phyloP scores from a whole-genome alignment of 2,329 filamentous ascomycete species.

The Aspergillus sp. region DNA sequence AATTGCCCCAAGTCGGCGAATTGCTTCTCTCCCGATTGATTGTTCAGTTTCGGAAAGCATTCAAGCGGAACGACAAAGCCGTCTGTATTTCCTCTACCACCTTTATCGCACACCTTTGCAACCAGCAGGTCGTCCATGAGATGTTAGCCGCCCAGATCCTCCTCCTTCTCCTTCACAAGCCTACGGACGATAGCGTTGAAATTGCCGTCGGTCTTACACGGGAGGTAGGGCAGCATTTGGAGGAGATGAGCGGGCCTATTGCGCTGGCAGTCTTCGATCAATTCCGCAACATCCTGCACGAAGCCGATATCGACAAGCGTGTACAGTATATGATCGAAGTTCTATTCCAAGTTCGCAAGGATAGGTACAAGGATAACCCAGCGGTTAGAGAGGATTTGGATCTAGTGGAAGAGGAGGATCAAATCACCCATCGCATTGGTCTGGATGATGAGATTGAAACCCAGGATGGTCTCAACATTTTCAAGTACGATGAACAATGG shows the following conservation, averaged over 20 bases:
- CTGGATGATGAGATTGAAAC: slow-evolving; percentile 79
- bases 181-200: slow-evolving; percentile 94
- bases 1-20: slow-evolving; percentile 90
- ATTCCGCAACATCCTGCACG: slow-evolving; percentile 89
- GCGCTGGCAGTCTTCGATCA: slow-evolving; percentile 89
- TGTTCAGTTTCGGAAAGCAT: slow-evolving; percentile 89
- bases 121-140: slow-evolving; percentile 92
- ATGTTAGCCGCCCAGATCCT: slow-evolving; percentile 89
- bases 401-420: slow-evolving; percentile 93
- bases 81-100: slow-evolving; percentile 90
- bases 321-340: slow-evolving; percentile 99
- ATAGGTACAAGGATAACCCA: slow-evolving; percentile 92
- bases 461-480: slow-evolving; percentile 85
- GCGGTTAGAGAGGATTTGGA: slow-evolving; percentile 88
- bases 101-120: slow-evolving; percentile 91
- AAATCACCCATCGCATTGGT: slow-evolving; percentile 82
- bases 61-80: slow-evolving; percentile 93
- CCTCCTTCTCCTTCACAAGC: slow-evolving; percentile 84
- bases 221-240: slow-evolving; percentile 87
- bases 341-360: slow-evolving; percentile 90
- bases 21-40: slow-evolving; percentile 77
- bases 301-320: slow-evolving; percentile 93
- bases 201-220: slow-evolving; percentile 90
- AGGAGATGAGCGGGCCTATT: slow-evolving; percentile 89
- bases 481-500: slow-evolving; percentile 87